Base-by-base conservation (phyloP, 805 yeast genomes). In the Saccharomycopsis sp. region DNA sequence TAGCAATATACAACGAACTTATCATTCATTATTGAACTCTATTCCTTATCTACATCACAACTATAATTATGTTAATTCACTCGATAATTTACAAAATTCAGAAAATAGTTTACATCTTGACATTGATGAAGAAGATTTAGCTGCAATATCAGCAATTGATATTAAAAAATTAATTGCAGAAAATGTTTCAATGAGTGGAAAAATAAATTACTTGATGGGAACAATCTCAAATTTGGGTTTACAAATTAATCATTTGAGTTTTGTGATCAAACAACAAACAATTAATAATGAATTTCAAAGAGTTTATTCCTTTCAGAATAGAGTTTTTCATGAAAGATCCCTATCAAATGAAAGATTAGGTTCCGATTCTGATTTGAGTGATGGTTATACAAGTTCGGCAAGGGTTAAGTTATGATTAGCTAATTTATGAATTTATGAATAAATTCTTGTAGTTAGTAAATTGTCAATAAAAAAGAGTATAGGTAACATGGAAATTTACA, bases 191-290 rank as follows among this genome's bases (percentile, higher is more conserved):
- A n/a, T 42, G 5, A 19, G 14, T 5, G 20, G 36, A 15, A 29
- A 39, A 15, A 17, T 42, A n/a, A 14, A 10, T 3, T 17, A 21
- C 23, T 35, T 42, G 21, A 20, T 17, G 18, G 23, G 31, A 13
- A 20, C 38, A 4, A 30, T 42, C 30, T 6, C 2, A 5, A 37
- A 34, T 12, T 18, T 42, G 10, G 42, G 39, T 34, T 4, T 42
- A 17, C 46, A 42, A 21, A 10, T 42, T 17, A 42, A 38, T 20
- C 42, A 38, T 10, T 14, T 36, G 10, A 10, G 25, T n/a, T 28
- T 42, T 13, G 13, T 29, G 8, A 31, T 34, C 21, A 42, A 42
- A 23, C 42, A 38, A 27, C 45, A 41, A 20, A 31, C 30, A 10
- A 18, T 27, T 21, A 29, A 25, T 8, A 35, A 21, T 18, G 37